Evolutionary conservation across 2,329 filamentous ascomycete species (phyloP), one percentile per base, ranked within the genome.

Genomic region (Dothideomycetidae sp.): DNA sequence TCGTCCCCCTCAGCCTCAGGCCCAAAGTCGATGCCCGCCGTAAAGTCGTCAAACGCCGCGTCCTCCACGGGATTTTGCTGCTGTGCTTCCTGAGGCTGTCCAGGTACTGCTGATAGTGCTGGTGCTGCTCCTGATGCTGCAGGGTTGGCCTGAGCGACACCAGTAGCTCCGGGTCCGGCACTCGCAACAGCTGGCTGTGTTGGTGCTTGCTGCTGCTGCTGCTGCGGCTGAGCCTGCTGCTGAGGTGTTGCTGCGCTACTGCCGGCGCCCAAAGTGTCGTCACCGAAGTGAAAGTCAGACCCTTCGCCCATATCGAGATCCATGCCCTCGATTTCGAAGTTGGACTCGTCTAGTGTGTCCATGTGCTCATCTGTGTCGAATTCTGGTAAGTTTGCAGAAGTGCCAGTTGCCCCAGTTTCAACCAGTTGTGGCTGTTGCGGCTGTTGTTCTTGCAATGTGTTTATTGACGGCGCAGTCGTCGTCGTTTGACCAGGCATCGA

Each of bases 401-500:
- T 31, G 33, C 33, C 26, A 15, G 18, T 7, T 9, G 36, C 10
- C 13, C 33, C 16, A 19, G 21, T 11, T 17, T 18, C 10, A 14
- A 14, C 10, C 28, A 18, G 11, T 33, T 30, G 10, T 30, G n/a
- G 7, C 23, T 36, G 26, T 11, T 38, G 39, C 5, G 31, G 21
- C 15, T 36, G 37, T 13, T 17, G 38, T 23, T 23, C 16, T 31
- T 5, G 13, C 16, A 14, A 16, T 10, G 21, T n/a, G n/a, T n/a
- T 26, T 7, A n/a, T 26, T 26, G 21, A 7, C n/a, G 21, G 21
- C 7, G n/a, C 21, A 26, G 7, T 26, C 7, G 21, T 7, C n/a
- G 21, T 26, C 5, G 76, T 80, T 2, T 73, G 39, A 59, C 69
- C 73, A 14, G 73, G 71, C 11, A 71, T 74, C 7, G 52, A 53